Conservation (phyloP, 257 asterid species). For the Phtheirospermum japonicum region DNA sequence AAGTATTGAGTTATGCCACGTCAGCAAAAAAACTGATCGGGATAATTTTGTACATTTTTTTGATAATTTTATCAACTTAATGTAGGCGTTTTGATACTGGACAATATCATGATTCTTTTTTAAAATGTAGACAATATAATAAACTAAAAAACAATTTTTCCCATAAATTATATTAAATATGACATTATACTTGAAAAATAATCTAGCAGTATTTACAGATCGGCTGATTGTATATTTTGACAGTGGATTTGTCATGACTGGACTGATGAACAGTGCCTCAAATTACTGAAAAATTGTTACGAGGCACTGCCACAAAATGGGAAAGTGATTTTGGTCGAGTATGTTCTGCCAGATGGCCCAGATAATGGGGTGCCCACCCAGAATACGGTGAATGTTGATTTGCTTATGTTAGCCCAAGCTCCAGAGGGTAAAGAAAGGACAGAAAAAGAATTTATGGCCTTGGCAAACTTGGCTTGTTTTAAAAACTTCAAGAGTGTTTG, state of each 20-base stretch:
- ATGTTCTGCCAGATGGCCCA: conserved; percentile 40
- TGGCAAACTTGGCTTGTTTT: conserved; percentile 55
- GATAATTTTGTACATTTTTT: too few species aligned
- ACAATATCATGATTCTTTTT: too few species aligned
- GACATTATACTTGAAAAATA: too few species aligned
- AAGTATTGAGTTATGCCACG: too few species aligned
- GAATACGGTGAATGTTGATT: too few species aligned
- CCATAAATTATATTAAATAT: too few species aligned
- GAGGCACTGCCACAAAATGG: conserved; percentile 1
- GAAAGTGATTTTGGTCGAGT: conserved; percentile 26
- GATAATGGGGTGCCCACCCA: conserved; percentile 25
- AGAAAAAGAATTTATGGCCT: conserved; percentile 48
- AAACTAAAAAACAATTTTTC: too few species aligned
- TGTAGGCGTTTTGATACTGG: too few species aligned
- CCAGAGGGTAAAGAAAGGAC: conserved; percentile 74
- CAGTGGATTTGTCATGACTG: conserved; percentile 10
- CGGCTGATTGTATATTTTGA: neutral
- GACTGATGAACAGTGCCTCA: conserved; percentile 2
- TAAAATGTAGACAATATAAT: too few species aligned
- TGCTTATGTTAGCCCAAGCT: conserved; percentile 43
- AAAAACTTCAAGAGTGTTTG: conserved; percentile 35
- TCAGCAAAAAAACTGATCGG: too few species aligned
- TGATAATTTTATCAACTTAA: too few species aligned
- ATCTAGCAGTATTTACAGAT: too few species aligned
- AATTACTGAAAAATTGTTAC: conserved; percentile 5